Base-by-base conservation (phyloP, 495 filamentous ascomycete species). In the Penicillium robsamsonii region DNA sequence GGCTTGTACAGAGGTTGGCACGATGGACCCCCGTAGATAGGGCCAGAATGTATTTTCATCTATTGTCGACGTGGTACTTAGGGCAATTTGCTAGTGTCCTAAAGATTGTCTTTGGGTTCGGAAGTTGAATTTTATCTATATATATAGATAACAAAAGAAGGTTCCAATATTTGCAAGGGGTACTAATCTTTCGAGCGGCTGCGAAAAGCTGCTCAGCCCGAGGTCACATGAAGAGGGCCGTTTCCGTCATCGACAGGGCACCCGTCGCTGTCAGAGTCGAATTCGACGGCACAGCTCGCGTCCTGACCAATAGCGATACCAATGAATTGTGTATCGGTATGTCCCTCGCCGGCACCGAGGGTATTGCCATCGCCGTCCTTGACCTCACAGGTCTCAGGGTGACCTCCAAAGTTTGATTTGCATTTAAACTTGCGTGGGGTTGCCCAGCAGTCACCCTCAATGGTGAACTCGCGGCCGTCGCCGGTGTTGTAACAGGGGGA, bases 361-460 rank as follows among this genome's bases (percentile, higher is more conserved):
- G 47, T 58, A 15, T 63, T 63, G 15, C 57, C 60, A 50, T 63
- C 27, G 1, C 53, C 53, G 24, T 63, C 61, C 40, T 60, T 56
- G 2, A 63, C 61, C 38, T 59, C 61, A 30, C 61, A 63, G 45
- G 37, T 55, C 4, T 63, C 53, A 54, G 61, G 57, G 35, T 60
- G 61, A 9, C 61, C 61, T 10, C 1, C 61, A 12, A 63, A 63
- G 20, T 63, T 53, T 17, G 53, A 18, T 41, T 46, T 41, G 50
- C 61, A 63, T 27, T 60, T 44, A 50, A 63, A 63, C 15, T 45
- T 60, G 53, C 61, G 61, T 1, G 61, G 57, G n/a, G 45, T 50
- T 25, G 30, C 42, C 61, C 61, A 63, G 45, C 61, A 63, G 41
- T 60, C 61, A 7, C 61, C 61, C 50, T 63, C 61, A n/a, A 63